These are phyloP conservation scores for Xylaria bambusicola DNA, from an alignment of 495 filamentous ascomycete genomes.

Conservation along the genomic window DNA sequence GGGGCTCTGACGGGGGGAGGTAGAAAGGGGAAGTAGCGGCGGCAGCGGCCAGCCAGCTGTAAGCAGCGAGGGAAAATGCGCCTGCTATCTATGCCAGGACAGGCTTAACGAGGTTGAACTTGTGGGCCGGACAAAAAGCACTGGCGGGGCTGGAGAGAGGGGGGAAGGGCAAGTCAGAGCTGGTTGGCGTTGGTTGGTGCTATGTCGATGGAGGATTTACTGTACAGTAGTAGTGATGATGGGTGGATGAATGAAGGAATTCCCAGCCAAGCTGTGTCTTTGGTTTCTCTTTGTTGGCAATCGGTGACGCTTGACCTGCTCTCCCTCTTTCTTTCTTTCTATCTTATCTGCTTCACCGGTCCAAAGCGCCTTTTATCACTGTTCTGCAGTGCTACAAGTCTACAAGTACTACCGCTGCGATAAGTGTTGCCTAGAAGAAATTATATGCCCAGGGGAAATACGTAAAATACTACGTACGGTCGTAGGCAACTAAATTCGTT, in stretches of 20 bases:
- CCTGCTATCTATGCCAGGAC: constrained; percentile 11
- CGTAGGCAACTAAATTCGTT: constrained; percentile 10
- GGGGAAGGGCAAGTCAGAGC: neutral
- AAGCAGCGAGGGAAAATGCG: constrained; percentile 5
- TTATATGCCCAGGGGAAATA: no score
- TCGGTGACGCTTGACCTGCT: neutral
- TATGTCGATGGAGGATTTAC: neutral
- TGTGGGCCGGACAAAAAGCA: constrained; percentile 39
- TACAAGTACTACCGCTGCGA: neutral
- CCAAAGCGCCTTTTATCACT: no score
- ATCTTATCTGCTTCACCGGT: neutral
- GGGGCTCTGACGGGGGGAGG: constrained; percentile 31
- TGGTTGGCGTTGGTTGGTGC: neutral
- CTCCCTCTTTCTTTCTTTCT: neutral
- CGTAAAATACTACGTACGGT: no score
- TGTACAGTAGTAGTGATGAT: no score
- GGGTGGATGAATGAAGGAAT: no score
- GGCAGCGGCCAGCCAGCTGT: constrained; percentile 20
- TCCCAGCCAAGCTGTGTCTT: no score
- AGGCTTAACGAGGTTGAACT: constrained; percentile 21
- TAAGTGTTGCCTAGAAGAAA: constrained; percentile 4
- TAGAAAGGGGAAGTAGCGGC: constrained; percentile 21
- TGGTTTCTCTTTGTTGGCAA: constrained; percentile 12
- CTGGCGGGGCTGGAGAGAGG: constrained; percentile 28
- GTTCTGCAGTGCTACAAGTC: no score